Conservation (phyloP, 768 basidiomycete species). For the Sporobolomyces pararoseus region DNA sequence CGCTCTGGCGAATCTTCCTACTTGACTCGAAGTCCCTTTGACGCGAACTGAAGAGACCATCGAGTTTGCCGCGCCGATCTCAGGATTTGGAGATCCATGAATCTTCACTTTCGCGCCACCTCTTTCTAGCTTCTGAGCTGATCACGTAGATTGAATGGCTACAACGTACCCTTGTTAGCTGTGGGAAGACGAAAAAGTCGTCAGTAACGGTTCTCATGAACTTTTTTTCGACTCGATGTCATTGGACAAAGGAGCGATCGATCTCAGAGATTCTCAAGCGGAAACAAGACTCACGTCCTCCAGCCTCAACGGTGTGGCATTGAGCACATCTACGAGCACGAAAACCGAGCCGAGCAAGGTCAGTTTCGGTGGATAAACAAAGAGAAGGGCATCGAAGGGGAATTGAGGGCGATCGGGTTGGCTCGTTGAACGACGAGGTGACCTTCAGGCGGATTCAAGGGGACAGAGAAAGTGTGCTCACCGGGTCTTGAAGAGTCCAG, state of each 20-base stretch:
- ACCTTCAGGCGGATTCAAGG: no score
- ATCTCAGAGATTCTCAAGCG: neutral
- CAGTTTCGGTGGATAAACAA: neutral
- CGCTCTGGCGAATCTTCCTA: no score
- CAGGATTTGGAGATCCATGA: no score
- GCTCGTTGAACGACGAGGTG: neutral
- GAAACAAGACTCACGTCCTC: constrained; percentile 50
- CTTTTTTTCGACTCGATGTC: neutral
- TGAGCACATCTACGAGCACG: constrained; percentile 63
- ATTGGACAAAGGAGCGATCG: constrained; percentile 1
- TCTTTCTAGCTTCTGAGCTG: no score
- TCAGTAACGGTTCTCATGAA: neutral
- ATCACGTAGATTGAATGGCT: no score
- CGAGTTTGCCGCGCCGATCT: no score
- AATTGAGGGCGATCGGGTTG: constrained; percentile 3
- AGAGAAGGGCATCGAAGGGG: neutral
- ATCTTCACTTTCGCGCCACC: no score
- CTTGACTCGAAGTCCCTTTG: no score
- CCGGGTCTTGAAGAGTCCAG: constrained; percentile 87
- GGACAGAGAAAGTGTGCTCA: neutral
- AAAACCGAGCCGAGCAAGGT: neutral
- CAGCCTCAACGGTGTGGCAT: constrained; percentile 77
- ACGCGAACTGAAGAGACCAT: no score
- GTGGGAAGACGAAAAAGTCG: constrained; percentile 8
- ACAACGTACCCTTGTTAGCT: constrained; percentile 44